phyloP scores from a whole-genome alignment of 164 flowering plant species.

The Kingdonia uniflora region DNA sequence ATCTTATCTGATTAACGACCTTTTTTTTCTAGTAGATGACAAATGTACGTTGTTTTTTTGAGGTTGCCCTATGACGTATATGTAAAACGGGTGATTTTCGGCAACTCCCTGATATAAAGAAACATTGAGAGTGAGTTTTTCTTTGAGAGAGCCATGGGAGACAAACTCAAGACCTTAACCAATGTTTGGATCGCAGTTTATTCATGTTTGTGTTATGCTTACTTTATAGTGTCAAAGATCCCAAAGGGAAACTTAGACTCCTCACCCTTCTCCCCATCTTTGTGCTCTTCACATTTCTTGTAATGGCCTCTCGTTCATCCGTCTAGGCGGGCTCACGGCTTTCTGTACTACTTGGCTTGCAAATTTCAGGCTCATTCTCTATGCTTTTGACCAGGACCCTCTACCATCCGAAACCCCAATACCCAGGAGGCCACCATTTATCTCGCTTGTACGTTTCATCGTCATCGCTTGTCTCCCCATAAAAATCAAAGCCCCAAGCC shows the following conservation, averaged over 20 bases:
- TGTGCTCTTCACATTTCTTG: neutral
- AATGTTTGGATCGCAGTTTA: constrained; percentile 1
- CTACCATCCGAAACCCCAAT: no score
- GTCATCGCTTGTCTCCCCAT: constrained; percentile 3
- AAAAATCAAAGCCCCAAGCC: neutral
- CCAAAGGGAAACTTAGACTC: constrained; percentile 2
- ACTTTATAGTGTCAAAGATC: no score
- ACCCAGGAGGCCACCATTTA: neutral
- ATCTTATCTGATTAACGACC: no score
- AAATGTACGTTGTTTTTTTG: no score
- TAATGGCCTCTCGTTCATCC: neutral
- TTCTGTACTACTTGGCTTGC: constrained; percentile 9
- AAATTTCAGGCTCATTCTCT: constrained; percentile 9
- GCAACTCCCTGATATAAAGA: no score
- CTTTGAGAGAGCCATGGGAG: neutral
- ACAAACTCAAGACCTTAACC: neutral
- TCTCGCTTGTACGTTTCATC: neutral
- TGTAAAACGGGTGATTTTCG: no score
- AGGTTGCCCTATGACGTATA: no score
- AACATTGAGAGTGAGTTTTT: no score
- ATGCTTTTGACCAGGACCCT: constrained; percentile 1
- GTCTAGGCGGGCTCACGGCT: neutral
- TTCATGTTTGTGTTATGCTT: constrained; percentile 1
- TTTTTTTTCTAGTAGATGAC: no score
- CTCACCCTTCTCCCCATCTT: constrained; percentile 1